Evolutionary conservation across 1,284 basidiomycete species (phyloP), one percentile per base, ranked within the genome.

Genomic region (Malassezia sympodialis): DNA sequence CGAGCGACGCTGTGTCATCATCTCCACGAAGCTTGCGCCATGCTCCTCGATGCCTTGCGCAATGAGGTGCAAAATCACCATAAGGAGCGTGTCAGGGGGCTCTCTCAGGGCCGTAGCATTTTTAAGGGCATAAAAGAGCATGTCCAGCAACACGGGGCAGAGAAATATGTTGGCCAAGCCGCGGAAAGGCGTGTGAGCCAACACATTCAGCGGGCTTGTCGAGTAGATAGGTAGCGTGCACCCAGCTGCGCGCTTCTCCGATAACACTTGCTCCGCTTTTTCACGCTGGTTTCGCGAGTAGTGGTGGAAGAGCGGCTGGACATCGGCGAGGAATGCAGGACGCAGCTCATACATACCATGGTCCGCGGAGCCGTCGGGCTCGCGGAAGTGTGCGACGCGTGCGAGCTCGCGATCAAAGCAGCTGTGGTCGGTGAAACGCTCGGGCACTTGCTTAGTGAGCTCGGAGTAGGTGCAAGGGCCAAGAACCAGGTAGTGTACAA

Each of bases 301-400:
- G 71, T 96, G 90, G 72, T 86, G 88, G 79, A 93, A 96, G 78
- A 90, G 94, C 0, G 91, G 90, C 68, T 96, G 87, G 60, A 98
- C 85, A 62, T 96, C 86, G 60, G 84, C 84, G 72, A 83, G 90
- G 26, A 79, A 80, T 65, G 87, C 87, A 28, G 89, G 83, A 69
- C 85, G 86, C 56, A 98, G 81, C 65, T 90, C 85, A 77, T 96
- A 98, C 32, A 83, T 79, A 0, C 94, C 94, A 1, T 81, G 81
- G 63, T 94, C 90, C 2, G 83, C 79, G 0, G 81, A 82, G 0
- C 82, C 76, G 66, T 88, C 86, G 0, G 91, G 91, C 0, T 84
- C 78, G 39, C 83, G 83, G 80, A 93, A 94, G 61, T 81, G 82
- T 4, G 90, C 84, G 4, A 96, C 86, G 49, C 86, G 81, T 35